These are phyloP conservation scores for Kodamaea hsintzibuensis DNA, from an alignment of 805 yeast genomes.

Conservation along the genomic window DNA sequence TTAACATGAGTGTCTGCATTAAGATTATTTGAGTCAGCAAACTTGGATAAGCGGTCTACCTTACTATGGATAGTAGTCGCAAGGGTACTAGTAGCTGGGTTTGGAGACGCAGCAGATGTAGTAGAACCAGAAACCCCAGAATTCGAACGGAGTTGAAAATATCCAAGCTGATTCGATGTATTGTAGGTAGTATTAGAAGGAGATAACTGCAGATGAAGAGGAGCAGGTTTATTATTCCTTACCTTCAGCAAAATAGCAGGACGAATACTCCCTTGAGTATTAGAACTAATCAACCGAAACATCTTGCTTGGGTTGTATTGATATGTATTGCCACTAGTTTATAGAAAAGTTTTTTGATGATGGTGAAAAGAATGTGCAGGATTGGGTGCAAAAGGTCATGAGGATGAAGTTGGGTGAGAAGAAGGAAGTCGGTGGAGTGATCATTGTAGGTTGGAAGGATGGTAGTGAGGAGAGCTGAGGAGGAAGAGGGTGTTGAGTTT, in stretches of 20 bases:
- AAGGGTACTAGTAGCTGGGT: constrained; percentile 1
- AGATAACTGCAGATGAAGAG: constrained; percentile 6
- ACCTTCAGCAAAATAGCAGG: constrained; percentile 41
- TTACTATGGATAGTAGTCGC: not conserved
- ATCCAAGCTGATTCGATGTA: constrained; percentile 1
- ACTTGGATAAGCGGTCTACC: constrained; percentile 6
- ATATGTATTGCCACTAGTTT: constrained; percentile 1
- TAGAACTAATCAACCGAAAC: constrained; percentile 41
- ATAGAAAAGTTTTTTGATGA: constrained; percentile 1
- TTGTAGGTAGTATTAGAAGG: constrained; percentile 1
- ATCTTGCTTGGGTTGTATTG: constrained; percentile 16
- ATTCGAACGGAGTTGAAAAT: constrained; percentile 8
- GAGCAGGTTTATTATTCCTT: constrained; percentile 24
- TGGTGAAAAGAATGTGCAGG: constrained; percentile 2
- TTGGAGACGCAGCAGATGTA: not conserved
- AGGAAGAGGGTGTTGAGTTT: not conserved
- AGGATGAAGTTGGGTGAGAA: not conserved
- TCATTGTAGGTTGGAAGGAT: not conserved
- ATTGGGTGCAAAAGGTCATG: constrained; percentile 2
- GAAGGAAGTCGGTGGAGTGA: not conserved
- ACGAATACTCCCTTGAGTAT: constrained; percentile 36
- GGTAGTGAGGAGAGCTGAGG: not conserved
- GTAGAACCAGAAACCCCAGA: constrained; percentile 4
- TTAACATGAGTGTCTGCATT: constrained; percentile 18
- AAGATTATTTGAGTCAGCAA: not conserved